Base-by-base conservation (phyloP, 2,329 filamentous ascomycete species). In the Ascomycota sp. region DNA sequence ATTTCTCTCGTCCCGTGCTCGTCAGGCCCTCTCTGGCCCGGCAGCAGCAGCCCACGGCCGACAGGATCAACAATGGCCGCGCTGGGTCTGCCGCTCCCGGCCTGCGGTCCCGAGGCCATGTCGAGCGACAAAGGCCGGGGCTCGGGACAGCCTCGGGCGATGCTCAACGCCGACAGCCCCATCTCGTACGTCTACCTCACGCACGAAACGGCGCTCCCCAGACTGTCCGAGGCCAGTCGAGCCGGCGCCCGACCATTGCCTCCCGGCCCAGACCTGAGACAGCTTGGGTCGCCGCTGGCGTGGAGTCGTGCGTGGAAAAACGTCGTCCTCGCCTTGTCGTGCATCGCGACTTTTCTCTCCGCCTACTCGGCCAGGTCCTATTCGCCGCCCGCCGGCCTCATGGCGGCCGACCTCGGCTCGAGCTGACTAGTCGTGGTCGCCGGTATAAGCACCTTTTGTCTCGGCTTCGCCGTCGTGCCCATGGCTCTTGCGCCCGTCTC, bases 401-500 rank as follows among this genome's bases (percentile, higher is more conserved):
- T 93, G 59, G 64, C 63, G 1, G 48, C 55, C 2, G 66, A 78
- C 43, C 80, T 79, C 53, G 49, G 64, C 4, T 59, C 80, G 1
- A 74, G 70, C 24, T 55, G 59, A 8, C 60, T 76, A n/a, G 72
- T 71, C 2, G 65, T 73, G n/a, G 56, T 77, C 5, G 58, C 72
- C 2, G 81, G 81, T 22, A 79, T 93, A 35, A 91, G 83, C 0
- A 67, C 70, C 1, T 94, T 89, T 50, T 89, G 80, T 27, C 43
- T 64, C 22, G 83, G 85, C 4, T 93, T 93, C 40, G 81, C 66
- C 0, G 50, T 83, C 17, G 77, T 80, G 0, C 85, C 85, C 0
- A 93, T 94, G 83, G 61, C 81, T 1, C 63, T 93, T 0, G 85
- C 85, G 0, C 85, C 85, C 0, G 75, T 93, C 38, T 82, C 75